phyloP scores from a whole-genome alignment of 116 monocot species.

The Iris pallida region DNA sequence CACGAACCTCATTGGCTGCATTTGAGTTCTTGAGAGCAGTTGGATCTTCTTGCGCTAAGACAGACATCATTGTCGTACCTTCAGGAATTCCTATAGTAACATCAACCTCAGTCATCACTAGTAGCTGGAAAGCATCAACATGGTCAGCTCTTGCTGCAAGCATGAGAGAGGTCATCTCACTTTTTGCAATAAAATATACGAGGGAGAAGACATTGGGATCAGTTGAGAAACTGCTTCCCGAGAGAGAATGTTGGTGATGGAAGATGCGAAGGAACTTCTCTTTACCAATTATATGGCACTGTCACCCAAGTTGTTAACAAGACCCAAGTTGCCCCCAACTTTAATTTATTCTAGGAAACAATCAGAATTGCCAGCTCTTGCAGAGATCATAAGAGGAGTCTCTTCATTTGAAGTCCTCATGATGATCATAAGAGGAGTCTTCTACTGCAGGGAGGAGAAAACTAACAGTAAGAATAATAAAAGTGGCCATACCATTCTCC shows the following conservation, averaged over 20 bases:
- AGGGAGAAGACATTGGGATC: constrained; percentile 41
- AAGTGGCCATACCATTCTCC: too few species aligned
- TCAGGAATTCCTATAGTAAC: constrained; percentile 20
- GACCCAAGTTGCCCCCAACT: constrained; percentile 41
- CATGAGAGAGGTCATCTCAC: constrained; percentile 39
- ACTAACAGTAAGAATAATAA: too few species aligned
- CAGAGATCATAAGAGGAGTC: constrained; percentile 49
- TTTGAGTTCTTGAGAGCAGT: constrained; percentile 11
- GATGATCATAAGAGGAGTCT: too few species aligned
- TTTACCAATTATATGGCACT: constrained; percentile 29
- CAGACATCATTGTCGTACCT: constrained; percentile 27
- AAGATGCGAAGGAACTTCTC: constrained; percentile 33
- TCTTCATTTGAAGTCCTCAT: constrained; percentile 35
- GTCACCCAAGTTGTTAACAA: constrained; percentile 32
- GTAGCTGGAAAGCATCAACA: constrained; percentile 35
- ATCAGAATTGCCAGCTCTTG: constrained; percentile 30
- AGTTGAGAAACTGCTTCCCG: constrained; percentile 30
- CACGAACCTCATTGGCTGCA: neutral
- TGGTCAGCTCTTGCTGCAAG: constrained; percentile 30
- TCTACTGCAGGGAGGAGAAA: too few species aligned
- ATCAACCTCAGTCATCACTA: constrained; percentile 58
- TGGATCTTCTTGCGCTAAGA: constrained; percentile 14
- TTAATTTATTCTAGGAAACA: constrained; percentile 33
- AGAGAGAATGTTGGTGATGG: constrained; percentile 27
- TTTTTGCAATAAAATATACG: constrained; percentile 31